These are phyloP conservation scores for Aspergillus arachidicola DNA, from an alignment of 2,329 filamentous ascomycete species.

Conservation along the genomic window DNA sequence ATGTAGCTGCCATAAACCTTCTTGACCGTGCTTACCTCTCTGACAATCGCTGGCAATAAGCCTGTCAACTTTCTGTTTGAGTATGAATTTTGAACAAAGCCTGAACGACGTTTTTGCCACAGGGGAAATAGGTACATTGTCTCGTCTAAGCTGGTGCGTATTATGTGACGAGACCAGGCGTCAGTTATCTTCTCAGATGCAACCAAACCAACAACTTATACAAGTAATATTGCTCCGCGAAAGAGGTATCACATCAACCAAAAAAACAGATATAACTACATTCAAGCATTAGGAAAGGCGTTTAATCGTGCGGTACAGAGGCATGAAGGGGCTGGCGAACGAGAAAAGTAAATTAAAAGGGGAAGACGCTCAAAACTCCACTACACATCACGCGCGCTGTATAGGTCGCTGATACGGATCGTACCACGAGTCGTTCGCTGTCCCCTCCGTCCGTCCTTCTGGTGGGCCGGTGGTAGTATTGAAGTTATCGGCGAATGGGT, in stretches of 20 bases:
- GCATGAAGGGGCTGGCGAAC: background rate
- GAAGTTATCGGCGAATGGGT: conserved; percentile 44
- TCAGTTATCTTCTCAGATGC: background rate
- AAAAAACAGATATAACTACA: background rate
- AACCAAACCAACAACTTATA: conserved; percentile 3
- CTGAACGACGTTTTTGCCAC: background rate
- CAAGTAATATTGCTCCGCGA: conserved; percentile 7
- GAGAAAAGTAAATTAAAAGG: background rate
- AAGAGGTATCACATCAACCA: conserved; percentile 12
- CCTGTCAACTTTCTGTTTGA: background rate
- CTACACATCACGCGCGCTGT: background rate
- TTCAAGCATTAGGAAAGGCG: conserved; percentile 1
- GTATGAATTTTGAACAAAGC: background rate
- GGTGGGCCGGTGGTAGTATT: conserved; percentile 18
- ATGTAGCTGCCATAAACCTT: too few relatives aligned
- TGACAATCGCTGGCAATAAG: background rate
- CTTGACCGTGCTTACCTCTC: background rate
- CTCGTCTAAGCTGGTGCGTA: background rate
- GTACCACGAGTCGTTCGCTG: conserved; percentile 6
- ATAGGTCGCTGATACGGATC: conserved; percentile 5
- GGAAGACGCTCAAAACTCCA: background rate
- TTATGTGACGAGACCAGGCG: background rate
- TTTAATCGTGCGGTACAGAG: background rate
- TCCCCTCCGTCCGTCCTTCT: conserved; percentile 13
- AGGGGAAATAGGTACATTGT: background rate